Evolutionary conservation across 495 filamentous ascomycete genomes (phyloP).

Genomic region (Cladorrhinum samala): DNA sequence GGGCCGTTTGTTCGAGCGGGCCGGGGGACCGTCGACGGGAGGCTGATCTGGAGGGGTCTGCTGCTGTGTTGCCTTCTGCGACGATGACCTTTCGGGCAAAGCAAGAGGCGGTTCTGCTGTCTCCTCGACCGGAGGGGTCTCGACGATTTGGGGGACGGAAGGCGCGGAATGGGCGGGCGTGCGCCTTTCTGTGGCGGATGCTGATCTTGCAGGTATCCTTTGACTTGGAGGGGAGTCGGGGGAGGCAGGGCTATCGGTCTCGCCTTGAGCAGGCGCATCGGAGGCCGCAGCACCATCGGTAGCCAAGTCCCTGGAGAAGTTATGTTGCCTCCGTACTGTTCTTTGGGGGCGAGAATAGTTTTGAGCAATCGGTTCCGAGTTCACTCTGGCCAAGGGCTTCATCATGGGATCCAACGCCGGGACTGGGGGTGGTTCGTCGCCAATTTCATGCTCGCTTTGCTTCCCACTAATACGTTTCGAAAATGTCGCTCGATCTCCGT

Average conservation of each 20-base stretch:
- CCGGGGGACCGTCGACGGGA: conserved; percentile 36
- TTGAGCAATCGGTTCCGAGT: conserved; percentile 69
- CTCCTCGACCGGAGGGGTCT: conserved; percentile 54
- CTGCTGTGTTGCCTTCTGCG: conserved; percentile 41
- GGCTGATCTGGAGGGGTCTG: conserved; percentile 20
- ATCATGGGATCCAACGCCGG: conserved; percentile 44
- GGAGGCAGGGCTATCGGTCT: conserved; percentile 10
- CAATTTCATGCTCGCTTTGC: conserved; percentile 52
- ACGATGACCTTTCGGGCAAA: conserved; percentile 49
- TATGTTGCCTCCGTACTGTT: conserved; percentile 39
- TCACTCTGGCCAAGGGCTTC: conserved; percentile 58
- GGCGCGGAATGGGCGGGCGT: conserved; percentile 10
- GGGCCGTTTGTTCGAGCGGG: conserved; percentile 44
- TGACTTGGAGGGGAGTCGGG: conserved; percentile 18
- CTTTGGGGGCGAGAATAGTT: conserved; percentile 49
- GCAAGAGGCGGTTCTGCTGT: conserved; percentile 28
- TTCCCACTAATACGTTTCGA: conserved; percentile 60
- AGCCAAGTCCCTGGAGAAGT: conserved; percentile 28
- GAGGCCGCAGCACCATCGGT: not conserved
- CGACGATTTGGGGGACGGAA: conserved; percentile 60
- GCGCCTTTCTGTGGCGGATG: conserved; percentile 19
- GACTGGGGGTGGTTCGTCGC: conserved; percentile 46
- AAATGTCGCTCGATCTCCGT: conserved; percentile 48
- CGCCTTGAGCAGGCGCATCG: conserved; percentile 14
- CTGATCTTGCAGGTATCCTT: conserved; percentile 19